Evolutionary conservation across 306 rosid genomes (phyloP).

Genomic region (Rosa persica): DNA sequence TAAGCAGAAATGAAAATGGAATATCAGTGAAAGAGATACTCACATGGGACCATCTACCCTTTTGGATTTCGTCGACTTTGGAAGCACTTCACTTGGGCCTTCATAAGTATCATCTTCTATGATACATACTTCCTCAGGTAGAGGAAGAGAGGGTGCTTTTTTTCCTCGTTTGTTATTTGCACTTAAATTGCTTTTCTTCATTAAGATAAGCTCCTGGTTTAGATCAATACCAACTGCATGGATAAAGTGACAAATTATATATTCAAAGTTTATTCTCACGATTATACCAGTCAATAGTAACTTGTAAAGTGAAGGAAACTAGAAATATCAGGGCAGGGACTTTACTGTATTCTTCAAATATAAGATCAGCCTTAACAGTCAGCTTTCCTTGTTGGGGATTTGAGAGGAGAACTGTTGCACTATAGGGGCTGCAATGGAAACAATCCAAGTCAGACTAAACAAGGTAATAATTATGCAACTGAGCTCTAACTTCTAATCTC

Average conservation of each 20-base stretch:
- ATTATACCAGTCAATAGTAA: slow-evolving; percentile 12
- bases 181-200: slow-evolving; percentile 44
- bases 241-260: slow-evolving; percentile 21
- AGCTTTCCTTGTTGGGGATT: slow-evolving; percentile 62
- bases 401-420: slow-evolving; percentile 58
- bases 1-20: background rate
- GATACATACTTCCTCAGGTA: slow-evolving; percentile 45
- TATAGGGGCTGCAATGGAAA: slow-evolving; percentile 76
- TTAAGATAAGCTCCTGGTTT: slow-evolving; percentile 54
- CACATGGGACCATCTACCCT: slow-evolving; percentile 47
- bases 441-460: slow-evolving; percentile 25
- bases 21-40: slow-evolving; percentile 19
- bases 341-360: slow-evolving; percentile 83
- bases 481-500: background rate
- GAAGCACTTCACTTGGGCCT: slow-evolving; percentile 40
- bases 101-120: slow-evolving; percentile 52
- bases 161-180: slow-evolving; percentile 38
- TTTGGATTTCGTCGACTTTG: slow-evolving; percentile 32
- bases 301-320: slow-evolving; percentile 1
- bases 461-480: background rate
- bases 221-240: slow-evolving; percentile 86
- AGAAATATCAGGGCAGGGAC: slow-evolving; percentile 28
- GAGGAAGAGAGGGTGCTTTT: slow-evolving; percentile 42
- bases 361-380: slow-evolving; percentile 73
- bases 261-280: background rate